Evolutionary conservation across 2,329 filamentous ascomycete genomes (phyloP), one percentile per base, ranked within the genome.

Genomic region (Hypoxylon sp.): DNA sequence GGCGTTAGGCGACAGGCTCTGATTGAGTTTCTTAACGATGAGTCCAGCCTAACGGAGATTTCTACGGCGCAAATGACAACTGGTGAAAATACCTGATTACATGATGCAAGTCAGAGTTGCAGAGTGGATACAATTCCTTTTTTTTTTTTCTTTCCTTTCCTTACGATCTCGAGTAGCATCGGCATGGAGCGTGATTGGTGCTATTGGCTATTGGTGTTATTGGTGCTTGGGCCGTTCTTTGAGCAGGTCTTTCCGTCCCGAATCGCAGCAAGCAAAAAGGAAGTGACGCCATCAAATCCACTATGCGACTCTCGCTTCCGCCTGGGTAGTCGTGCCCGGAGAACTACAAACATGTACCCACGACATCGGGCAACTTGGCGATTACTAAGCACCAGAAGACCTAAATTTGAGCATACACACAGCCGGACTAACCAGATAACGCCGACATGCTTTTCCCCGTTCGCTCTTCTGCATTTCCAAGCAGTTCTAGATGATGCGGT

Each of bases 101-200:
- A 3, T 18, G 2, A 50, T 42, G 36, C 32, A 53, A 44, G 36
- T 44, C 8, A 18, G 33, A 22, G 40, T 53, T 38, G 48, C 8
- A 18, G 33, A 22, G 40, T 53, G 48, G 48, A 46, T 46, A 54
- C 26, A 18, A 8, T 2, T 33, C 2, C n/a, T n/a, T n/a, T n/a
- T n/a, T n/a, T n/a, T n/a, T n/a, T n/a, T n/a, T n/a, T n/a, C n/a
- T n/a, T n/a, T n/a, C n/a, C n/a, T n/a, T n/a, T n/a, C n/a, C 33
- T 42, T 38, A 30, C 16, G 45, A 52, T 52, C 38, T 60, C 2
- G n/a, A 42, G 14, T 62, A 61, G 22, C 36, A n/a, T 68, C 64
- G 64, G 64, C 49, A 63, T 61, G 42, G 45, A 26, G 46, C 48
- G 53, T 42, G 59, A 67, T 67, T 66, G 64, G 64, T 51, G 33